Conservation (phyloP, 306 rosid genomes). For the Cicer cuneatum region DNA sequence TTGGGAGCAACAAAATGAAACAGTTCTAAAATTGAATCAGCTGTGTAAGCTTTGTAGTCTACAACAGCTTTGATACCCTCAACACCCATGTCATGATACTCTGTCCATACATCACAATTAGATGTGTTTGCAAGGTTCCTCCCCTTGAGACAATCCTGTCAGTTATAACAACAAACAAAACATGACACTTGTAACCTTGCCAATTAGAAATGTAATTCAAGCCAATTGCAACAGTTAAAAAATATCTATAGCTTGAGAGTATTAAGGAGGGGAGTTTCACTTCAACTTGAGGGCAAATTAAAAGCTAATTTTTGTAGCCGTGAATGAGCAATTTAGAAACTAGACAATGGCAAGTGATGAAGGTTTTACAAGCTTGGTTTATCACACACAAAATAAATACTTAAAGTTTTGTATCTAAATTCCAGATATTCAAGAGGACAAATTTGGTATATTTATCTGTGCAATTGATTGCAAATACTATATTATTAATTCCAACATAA, state of each 20-base stretch:
- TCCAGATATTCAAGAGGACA: slow-evolving; percentile 32
- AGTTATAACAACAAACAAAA: slow-evolving; percentile 39
- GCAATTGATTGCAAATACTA: slow-evolving; percentile 23
- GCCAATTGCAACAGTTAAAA: slow-evolving; percentile 27
- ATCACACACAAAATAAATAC: not conserved
- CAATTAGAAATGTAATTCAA: slow-evolving; percentile 17
- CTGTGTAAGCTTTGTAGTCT: slow-evolving; percentile 75
- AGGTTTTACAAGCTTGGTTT: not conserved
- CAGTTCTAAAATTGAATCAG: slow-evolving; percentile 68
- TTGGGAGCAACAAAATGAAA: slow-evolving; percentile 78
- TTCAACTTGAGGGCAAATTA: slow-evolving; percentile 26
- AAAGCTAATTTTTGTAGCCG: not conserved
- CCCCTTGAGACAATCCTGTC: slow-evolving; percentile 71
- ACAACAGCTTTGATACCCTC: slow-evolving; percentile 75
- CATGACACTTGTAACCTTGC: slow-evolving; percentile 35
- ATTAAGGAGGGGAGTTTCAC: not conserved
- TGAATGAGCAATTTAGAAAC: not conserved
- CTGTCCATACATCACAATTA: slow-evolving; percentile 82
- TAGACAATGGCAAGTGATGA: slow-evolving; percentile 11
- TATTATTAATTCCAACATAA: slow-evolving; percentile 20
- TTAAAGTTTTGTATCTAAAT: slow-evolving; percentile 12
- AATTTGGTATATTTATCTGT: not conserved
- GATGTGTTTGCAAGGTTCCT: slow-evolving; percentile 59
- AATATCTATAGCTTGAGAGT: slow-evolving; percentile 8
- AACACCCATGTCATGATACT: slow-evolving; percentile 80